A percentile compares a stretch with the other conserved stretches of the same genome.
Conservation (phyloP, 345 rosid genomes). For the Brassica juncea region DNA sequence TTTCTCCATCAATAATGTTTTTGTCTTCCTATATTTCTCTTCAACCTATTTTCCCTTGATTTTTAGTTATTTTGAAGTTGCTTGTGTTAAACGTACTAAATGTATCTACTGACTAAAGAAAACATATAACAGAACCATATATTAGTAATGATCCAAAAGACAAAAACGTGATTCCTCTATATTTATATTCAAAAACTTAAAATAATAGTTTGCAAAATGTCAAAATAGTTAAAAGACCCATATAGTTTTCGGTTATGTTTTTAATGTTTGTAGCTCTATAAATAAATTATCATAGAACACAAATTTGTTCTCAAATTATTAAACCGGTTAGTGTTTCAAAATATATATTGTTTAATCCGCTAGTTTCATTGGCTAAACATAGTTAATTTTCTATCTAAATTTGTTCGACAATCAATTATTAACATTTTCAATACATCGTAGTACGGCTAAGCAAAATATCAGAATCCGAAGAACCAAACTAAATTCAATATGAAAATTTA, state of each 20-base stretch:
- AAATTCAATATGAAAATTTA: too few relatives aligned
- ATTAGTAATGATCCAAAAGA: background rate
- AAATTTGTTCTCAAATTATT: background rate
- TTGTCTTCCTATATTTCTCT: constrained; percentile 4
- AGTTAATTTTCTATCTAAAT: too few relatives aligned
- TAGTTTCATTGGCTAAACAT: background rate
- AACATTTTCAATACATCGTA: too few relatives aligned
- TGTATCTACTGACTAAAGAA: background rate
- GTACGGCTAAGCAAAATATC: too few relatives aligned
- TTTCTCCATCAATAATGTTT: constrained; percentile 11
- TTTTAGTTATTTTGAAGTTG: constrained; percentile 4
- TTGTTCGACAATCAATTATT: too few relatives aligned
- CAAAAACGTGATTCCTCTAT: background rate
- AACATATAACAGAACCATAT: background rate
- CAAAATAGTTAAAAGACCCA: background rate
- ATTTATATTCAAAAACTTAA: background rate
- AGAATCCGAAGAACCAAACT: background rate
- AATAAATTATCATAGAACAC: background rate
- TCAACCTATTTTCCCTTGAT: background rate
- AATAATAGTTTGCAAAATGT: background rate
- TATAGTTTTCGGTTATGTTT: background rate
- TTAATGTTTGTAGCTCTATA: background rate
- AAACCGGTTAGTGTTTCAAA: background rate
- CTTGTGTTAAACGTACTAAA: background rate
- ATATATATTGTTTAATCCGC: background rate